A percentile compares a stretch with the other conserved stretches of the same genome.
These are phyloP conservation scores for Spathaspora girioi DNA, from an alignment of 805 yeast genomes.

Conservation along the genomic window DNA sequence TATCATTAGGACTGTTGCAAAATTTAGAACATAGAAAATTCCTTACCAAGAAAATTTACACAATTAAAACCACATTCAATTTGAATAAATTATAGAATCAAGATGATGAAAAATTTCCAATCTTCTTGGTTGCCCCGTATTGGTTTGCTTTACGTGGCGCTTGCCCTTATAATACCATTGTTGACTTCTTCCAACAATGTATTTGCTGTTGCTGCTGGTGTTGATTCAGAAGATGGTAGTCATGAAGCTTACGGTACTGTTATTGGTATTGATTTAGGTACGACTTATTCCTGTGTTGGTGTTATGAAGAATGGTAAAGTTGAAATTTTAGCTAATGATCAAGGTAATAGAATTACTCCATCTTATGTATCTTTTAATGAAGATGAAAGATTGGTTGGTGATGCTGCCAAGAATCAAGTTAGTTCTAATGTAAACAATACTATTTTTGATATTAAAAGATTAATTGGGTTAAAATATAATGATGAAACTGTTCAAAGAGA, in stretches of 20 bases:
- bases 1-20: too few species aligned
- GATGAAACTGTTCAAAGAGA: conserved; percentile 73
- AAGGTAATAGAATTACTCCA: conserved; percentile 98
- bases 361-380: conserved; percentile 94
- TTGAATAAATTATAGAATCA: background rate
- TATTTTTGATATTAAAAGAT: conserved; percentile 87
- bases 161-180: conserved; percentile 36
- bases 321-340: conserved; percentile 95
- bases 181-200: conserved; percentile 16
- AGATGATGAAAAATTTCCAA: conserved; percentile 11
- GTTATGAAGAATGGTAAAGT: conserved; percentile 89
- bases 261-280: conserved; percentile 81
- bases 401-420: conserved; percentile 97
- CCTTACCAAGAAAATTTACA: background rate
- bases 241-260: conserved; percentile 42
- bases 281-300: conserved; percentile 94
- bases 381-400: conserved; percentile 91
- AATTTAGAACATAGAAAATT: too few species aligned
- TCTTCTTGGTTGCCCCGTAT: conserved; percentile 25
- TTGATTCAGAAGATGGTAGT: conserved; percentile 20
- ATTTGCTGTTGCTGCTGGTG: conserved; percentile 17
- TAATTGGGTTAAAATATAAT: conserved; percentile 83
- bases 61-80: background rate
- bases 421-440: conserved; percentile 91
- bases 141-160: conserved; percentile 28